phyloP scores from a whole-genome alignment of 1,139 yeast genomes.

The Citeromyces hawaiiensis region DNA sequence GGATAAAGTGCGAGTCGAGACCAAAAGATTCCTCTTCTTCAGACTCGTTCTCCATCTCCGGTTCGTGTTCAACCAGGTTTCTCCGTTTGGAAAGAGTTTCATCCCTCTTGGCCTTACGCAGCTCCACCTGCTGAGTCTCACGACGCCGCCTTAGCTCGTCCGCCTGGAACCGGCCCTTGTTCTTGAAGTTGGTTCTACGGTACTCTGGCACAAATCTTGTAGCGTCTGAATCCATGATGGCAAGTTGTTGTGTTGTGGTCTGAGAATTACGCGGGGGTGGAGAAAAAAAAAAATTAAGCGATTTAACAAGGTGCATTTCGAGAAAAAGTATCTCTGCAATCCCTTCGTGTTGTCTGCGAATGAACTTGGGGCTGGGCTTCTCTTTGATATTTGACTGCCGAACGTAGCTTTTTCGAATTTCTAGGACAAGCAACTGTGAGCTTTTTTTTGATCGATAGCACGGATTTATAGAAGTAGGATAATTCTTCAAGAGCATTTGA shows the following conservation, averaged over 20 bases:
- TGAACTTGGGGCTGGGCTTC: too few species aligned
- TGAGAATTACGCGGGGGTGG: neutral
- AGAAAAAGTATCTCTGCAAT: too few species aligned
- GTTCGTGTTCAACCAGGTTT: constrained; percentile 39
- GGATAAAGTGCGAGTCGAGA: constrained; percentile 37
- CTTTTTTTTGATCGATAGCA: too few species aligned
- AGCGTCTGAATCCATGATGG: constrained; percentile 60
- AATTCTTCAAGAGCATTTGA: too few species aligned
- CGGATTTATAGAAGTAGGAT: too few species aligned
- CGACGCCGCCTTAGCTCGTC: constrained; percentile 97
- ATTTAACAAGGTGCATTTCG: too few species aligned
- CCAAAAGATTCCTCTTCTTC: constrained; percentile 22
- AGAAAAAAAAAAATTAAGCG: constrained; percentile 1
- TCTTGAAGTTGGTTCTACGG: constrained; percentile 92
- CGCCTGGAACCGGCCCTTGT: constrained; percentile 86
- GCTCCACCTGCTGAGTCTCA: constrained; percentile 93
- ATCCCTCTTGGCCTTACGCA: constrained; percentile 93
- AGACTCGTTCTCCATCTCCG: constrained; percentile 27
- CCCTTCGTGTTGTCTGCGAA: too few species aligned
- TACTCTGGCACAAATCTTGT: constrained; percentile 93
- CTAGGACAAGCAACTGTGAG: too few species aligned
- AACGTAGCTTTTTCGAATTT: too few species aligned
- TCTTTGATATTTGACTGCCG: too few species aligned
- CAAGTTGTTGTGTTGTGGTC: neutral
- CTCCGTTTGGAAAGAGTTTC: constrained; percentile 91